Evolutionary conservation across 2,329 filamentous ascomycete genomes (phyloP), one percentile per base, ranked within the genome.

Genomic region (Fusarium denticulatum): DNA sequence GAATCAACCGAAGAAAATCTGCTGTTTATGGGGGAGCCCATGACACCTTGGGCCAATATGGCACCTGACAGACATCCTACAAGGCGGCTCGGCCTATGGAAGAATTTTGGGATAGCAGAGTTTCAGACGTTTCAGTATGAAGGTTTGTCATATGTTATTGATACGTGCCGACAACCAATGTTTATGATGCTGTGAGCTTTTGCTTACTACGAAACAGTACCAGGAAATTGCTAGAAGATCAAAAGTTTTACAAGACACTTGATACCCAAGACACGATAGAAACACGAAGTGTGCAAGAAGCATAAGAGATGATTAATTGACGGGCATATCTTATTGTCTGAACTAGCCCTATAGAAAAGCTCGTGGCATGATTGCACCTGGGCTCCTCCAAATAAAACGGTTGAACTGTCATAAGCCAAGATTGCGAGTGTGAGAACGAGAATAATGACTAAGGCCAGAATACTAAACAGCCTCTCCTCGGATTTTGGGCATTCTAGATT

Each of bases 121-220:
- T 39, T 60, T 8, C 9, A 20, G 12, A 56, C 9, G 11, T 55
- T 30, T 40, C 40, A 50, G 24, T 69, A 43, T 20, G 50, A 56
- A 9, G 59, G 22, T 16, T 32, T 74, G n/a, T 32, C 36, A 2
- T 73, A 61, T 46, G 26, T 53, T 11, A 42, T 72, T 6, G 71
- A 73, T 32, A 52, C 42, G n/a, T 73, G 71, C 42, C 39, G 32
- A 34, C 20, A 50, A 16, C 68, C 71, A 3, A 73, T 72, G 59
- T 74, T 73, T 18, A 74, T 74, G 63, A 52, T 73, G 18, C 12
- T 74, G 14, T 66, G 30, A 68, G 18, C 18, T 36, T 30, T 24
- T 13, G 22, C 26, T 26, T 24, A 10, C 37, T 30, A 14, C 15
- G 30, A 30, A 7, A 32, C 16, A 24, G 20, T 14, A 24, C 7